Conservation (phyloP, 2,329 filamentous ascomycete genomes). For the Fusarium haematococcum region DNA sequence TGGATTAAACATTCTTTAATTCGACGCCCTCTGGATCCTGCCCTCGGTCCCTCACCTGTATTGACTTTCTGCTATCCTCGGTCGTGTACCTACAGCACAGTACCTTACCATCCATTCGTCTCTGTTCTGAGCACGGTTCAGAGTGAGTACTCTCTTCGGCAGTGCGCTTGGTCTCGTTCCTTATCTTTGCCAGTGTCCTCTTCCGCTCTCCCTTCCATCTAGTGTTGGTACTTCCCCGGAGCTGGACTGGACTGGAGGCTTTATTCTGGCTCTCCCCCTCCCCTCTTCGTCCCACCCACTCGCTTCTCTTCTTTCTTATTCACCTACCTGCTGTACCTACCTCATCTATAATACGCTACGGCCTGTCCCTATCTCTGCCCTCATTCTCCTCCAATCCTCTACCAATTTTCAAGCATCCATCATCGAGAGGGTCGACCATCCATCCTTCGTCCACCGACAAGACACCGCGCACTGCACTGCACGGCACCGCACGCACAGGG, state of each 20-base stretch:
- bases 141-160: background rate
- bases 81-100: slow-evolving; percentile 3
- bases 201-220: slow-evolving; percentile 26
- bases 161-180: slow-evolving; percentile 17
- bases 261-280: background rate
- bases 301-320: background rate
- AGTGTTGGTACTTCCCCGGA: slow-evolving; percentile 17
- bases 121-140: background rate
- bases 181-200: slow-evolving; percentile 21
- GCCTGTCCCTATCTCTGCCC: background rate
- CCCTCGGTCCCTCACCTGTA: slow-evolving; percentile 31
- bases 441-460: background rate
- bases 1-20: slow-evolving; percentile 10
- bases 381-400: background rate
- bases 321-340: background rate
- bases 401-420: slow-evolving; percentile 1
- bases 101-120: background rate
- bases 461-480: background rate
- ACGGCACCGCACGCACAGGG: background rate
- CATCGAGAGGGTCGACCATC: slow-evolving; percentile 6
- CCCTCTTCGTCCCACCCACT: slow-evolving; percentile 2
- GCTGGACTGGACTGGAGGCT: slow-evolving; percentile 1
- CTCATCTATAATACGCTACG: background rate
- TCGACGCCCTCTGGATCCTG: slow-evolving; percentile 22
- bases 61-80: slow-evolving; percentile 26